Evolutionary conservation across 345 rosid species (phyloP), one percentile per base, ranked within the genome.

Genomic region (Eucalyptus albens): DNA sequence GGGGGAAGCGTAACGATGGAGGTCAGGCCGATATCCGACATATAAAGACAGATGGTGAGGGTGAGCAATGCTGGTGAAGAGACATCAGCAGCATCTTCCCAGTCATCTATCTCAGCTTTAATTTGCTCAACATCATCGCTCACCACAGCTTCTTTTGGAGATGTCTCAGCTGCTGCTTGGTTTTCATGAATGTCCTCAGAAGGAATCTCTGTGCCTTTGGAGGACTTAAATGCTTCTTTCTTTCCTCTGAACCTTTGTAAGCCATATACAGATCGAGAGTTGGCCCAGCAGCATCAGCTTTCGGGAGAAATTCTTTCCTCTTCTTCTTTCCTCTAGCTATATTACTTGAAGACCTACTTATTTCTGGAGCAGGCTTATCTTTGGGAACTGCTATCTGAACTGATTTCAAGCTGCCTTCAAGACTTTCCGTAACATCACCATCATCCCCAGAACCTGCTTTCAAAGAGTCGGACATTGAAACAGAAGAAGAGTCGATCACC

Each of bases 21-120:
- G 49, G 49, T 45, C 49, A 9, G 49, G 12, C 49, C 49, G 12
- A 45, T 45, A 45, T 45, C 49, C 49, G 49, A 45, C 11, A 45
- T 45, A 45, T 45, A 45, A 45, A 45, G 49, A 45, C 49, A 45
- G 49, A 45, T 45, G 49, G 49, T 45, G 49, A 45, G 49, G 49
- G 49, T 45, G 49, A 45, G 12, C 93, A 98, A 87, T 88, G 96
- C 96, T 86, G 99, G 96, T 15, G 98, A 93, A 40, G 98, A 96
- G 47, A 95, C 91, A 88, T 98, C 99, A 24, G 97, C 98, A 88
- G 96, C 99, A 95, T 97, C 98, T 92, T 98, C 99, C 99, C 99
- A 98, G 92, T 98, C 97, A 92, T 97, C 99, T 22, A 93, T 96
- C 91, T 98, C 99, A 77, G 93, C 89, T 91, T 96, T 97, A 89